Base-by-base conservation (phyloP, 306 rosid genomes). In the Rubus parviflorus region DNA sequence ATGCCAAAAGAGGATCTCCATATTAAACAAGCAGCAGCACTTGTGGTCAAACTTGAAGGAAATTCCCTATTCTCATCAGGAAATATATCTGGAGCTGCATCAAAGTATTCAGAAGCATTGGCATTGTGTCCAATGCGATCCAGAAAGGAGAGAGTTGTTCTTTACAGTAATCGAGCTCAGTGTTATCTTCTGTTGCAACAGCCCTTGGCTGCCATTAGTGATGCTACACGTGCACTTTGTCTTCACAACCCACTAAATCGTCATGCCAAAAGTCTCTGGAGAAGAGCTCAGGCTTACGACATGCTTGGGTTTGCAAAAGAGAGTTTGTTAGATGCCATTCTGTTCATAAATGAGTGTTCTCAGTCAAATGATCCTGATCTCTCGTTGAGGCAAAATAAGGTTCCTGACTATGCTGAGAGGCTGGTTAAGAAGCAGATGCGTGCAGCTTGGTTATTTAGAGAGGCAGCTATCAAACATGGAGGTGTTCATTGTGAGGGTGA, bases 261-360 rank as follows among this genome's bases (percentile, higher is more conserved):
- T 43, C 99, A 96, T 79, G 99, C 99, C 80, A 96, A 96, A 86
- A 92, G 98, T 79, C 94, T 96, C 8, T 96, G 99, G 98, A 92
- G 99, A 83, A 88, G 98, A 86, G 98, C 99, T 61, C 99, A 96
- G 83, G 98, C 99, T 49, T 92, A 96, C 49, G 99, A 96, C 86
- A 92, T 96, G 98, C 91, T 96, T 74, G 99, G 98, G 41, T 80
- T 87, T 76, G 97, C 98, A 7, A 96, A 92, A 74, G 99, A 96
- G 87, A 92, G 98, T 83, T 84, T 96, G 80, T 78, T 96, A 80
- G 99, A 92, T 83, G 99, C 99, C 77, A 96, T 96, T 81, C 82
- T 96, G 62, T 96, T 96, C 87, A 96, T 96, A 77, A 95, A 95
- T 17, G 98, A 95, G 87, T 92, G 98, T 77, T 95, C 98, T 62